A percentile compares a stretch with the other conserved stretches of the same genome.
Evolutionary conservation across 495 filamentous ascomycete genomes (phyloP).

Genomic region (Penicillium canariense): DNA sequence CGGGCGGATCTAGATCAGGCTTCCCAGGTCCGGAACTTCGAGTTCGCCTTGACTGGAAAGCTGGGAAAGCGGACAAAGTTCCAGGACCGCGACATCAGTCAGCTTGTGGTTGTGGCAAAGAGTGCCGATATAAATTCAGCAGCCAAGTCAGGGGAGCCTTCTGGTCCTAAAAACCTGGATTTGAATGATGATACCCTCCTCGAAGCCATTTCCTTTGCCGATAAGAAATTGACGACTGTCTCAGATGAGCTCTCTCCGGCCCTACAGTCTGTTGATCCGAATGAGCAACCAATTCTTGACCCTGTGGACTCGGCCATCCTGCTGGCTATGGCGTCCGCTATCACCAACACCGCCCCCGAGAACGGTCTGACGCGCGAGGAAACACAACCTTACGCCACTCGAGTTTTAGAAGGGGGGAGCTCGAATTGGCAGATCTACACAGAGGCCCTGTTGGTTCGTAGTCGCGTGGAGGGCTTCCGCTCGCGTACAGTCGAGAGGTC

Average conservation of each 20-base stretch:
- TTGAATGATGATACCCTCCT: conserved; percentile 92
- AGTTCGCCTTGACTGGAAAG: conserved; percentile 80
- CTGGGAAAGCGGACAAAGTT: conserved; percentile 91
- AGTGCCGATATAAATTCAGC: conserved; percentile 53
- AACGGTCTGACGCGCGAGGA: conserved; percentile 89
- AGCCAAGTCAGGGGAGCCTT: conserved; percentile 18
- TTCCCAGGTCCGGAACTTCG: conserved; percentile 61
- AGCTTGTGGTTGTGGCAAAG: conserved; percentile 87
- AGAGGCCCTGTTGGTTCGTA: conserved; percentile 82
- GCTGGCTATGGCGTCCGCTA: conserved; percentile 75
- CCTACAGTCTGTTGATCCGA: conserved; percentile 64
- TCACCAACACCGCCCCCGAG: conserved; percentile 81
- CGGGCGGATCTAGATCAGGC: conserved; percentile 66
- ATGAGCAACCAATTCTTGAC: conserved; percentile 76
- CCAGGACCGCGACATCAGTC: conserved; percentile 84
- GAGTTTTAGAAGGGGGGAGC: conserved; percentile 83
- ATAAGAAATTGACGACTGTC: conserved; percentile 42
- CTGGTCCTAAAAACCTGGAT: conserved; percentile 62
- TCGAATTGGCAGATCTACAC: conserved; percentile 99
- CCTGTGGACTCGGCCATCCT: conserved; percentile 85
- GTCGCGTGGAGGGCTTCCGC: conserved; percentile 80
- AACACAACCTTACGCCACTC: conserved; percentile 83
- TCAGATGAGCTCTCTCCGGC: conserved; percentile 57
- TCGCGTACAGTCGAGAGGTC: conserved; percentile 85
- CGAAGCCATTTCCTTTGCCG: conserved; percentile 77